Evolutionary conservation across 441 rosid genomes (phyloP).

Genomic region (Iberis amara): DNA sequence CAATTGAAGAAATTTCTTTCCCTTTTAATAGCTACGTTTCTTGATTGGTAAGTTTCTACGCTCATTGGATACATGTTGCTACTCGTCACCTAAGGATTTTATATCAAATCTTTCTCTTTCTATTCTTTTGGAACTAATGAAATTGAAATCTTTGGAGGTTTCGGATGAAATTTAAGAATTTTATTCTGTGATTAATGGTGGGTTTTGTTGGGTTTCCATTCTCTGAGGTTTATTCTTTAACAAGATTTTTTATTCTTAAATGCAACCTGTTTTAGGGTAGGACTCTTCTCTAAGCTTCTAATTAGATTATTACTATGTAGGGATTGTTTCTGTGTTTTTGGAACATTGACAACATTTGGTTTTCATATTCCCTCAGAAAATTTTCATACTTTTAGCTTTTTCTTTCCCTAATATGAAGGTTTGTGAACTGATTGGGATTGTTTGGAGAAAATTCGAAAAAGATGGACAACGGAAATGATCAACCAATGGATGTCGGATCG

Average conservation of each 20-base stretch:
- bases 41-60: neutral
- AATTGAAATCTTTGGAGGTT: no score
- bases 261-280: no score
- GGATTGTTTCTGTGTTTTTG: neutral
- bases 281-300: neutral
- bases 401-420: neutral
- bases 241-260: no score
- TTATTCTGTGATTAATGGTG: neutral
- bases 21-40: neutral
- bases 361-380: neutral
- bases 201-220: no score
- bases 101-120: neutral
- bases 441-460: neutral
- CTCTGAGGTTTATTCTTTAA: no score
- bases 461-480: neutral
- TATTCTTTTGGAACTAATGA: neutral
- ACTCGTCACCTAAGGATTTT: neutral
- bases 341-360: neutral
- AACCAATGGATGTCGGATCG: conserved; percentile 32
- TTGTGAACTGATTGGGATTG: neutral
- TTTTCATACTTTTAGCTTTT: neutral
- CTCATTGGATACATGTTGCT: neutral
- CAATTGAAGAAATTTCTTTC: neutral
- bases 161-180: neutral
- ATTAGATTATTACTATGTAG: conserved; percentile 3